Conservation (phyloP, 345 rosid species). For the Cochlearia excelsa region DNA sequence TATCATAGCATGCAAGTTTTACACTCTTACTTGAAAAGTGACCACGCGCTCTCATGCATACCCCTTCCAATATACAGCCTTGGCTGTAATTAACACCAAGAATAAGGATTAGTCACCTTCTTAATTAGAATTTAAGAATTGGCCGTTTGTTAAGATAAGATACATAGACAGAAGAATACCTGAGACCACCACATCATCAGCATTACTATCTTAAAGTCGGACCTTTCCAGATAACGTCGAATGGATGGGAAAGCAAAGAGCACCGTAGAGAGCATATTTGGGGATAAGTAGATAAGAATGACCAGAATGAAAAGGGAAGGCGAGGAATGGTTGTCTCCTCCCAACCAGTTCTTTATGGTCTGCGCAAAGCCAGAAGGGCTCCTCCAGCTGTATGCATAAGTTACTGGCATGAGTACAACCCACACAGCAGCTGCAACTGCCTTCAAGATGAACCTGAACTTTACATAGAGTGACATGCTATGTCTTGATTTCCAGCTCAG, state of each 20-base stretch:
- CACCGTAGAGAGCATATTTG: conserved; percentile 48
- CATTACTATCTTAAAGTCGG: conserved; percentile 47
- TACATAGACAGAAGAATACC: conserved; percentile 33
- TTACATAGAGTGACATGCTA: conserved; percentile 47
- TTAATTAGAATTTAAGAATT: conserved; percentile 15
- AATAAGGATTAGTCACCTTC: conserved; percentile 17
- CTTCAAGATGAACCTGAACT: conserved; percentile 51
- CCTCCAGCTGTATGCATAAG: conserved; percentile 54
- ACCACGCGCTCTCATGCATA: conserved; percentile 57
- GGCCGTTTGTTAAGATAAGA: conserved; percentile 3
- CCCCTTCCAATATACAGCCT: conserved; percentile 57
- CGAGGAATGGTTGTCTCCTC: conserved; percentile 43
- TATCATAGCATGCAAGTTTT: conserved; percentile 20
- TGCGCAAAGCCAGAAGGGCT: conserved; percentile 46
- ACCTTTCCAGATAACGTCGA: conserved; percentile 52
- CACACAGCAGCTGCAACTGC: conserved; percentile 48
- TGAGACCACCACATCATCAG: conserved; percentile 69
- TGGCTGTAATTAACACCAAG: conserved; percentile 45
- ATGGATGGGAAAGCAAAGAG: conserved; percentile 50
- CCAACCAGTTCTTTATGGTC: conserved; percentile 52
- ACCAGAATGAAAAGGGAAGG: conserved; percentile 46
- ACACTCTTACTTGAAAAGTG: conserved; percentile 52
- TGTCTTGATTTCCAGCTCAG: conserved; percentile 51
- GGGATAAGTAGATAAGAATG: conserved; percentile 49
- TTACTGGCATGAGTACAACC: conserved; percentile 50